Base-by-base conservation (phyloP, 305 asterid species). In the Caryopteris hybrid region DNA sequence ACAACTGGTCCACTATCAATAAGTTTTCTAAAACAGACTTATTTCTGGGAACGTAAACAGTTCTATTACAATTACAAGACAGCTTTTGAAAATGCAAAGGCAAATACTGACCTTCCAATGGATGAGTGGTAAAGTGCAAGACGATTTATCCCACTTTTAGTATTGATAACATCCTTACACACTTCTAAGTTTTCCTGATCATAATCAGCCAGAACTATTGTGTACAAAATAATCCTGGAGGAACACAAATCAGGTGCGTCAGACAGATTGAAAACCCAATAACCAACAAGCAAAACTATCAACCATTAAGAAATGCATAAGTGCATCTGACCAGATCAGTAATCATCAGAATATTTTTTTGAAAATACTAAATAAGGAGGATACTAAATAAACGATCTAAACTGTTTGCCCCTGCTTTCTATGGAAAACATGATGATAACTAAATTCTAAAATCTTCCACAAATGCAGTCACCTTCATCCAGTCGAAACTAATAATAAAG, bases 81-180 rank as follows among this genome's bases (percentile, higher is more conserved):
- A 60, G 50, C 48, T 53, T 10, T 33, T 29, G 47, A 8, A 56
- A 69, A 61, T 13, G 54, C 16, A 54, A 71, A 75, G 59, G 52
- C 39, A 45, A 74, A 47, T 70, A 81, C 78, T 60, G 51, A 91
- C 97, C 99, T 89, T 85, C 95, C 97, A 83, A 87, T 74, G 43
- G 97, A 94, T 21, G 88, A 81, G 86, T 88, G 89, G 77, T 94
- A 88, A 69, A 89, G 93, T 63, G 88, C 82, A 72, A 91, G 74
- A 56, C 74, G 82, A 50, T 76, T 64, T 60, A 94, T 85, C 78
- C 97, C 97, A 17, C 77, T 80, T 80, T 76, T 85, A 56, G 99
- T 91, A 70, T 71, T 73, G 52, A 94, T 81, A 70, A 84, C 81
- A 70, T 85, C 84, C 76, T 78, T 80, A 66, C 88, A 76, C 3